phyloP scores from a whole-genome alignment of 2,329 filamentous ascomycete species.

The Colletotrichum agaves region DNA sequence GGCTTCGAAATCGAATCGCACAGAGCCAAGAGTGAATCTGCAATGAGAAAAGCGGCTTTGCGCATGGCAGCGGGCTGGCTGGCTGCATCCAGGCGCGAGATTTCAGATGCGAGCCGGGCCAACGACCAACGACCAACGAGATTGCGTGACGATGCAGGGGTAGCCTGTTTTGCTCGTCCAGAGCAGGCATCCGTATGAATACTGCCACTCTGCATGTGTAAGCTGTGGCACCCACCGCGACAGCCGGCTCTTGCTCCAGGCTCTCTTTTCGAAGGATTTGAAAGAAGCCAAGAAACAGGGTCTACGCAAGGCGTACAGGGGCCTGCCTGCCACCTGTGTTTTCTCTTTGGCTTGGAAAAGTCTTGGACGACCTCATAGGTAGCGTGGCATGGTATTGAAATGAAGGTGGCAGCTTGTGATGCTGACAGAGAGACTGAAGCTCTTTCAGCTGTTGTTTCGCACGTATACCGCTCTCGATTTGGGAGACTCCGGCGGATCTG shows the following conservation, averaged over 20 bases:
- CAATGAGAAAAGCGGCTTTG: conserved; percentile 31
- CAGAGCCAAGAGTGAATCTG: conserved; percentile 28
- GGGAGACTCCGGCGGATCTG: not conserved
- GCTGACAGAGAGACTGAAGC: not conserved
- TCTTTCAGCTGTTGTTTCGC: not conserved
- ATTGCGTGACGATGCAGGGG: conserved; percentile 1
- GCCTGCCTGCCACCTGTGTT: conserved; percentile 30
- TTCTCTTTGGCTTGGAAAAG: conserved; percentile 24
- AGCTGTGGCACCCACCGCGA: not conserved
- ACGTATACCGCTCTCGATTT: not conserved
- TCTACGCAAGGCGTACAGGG: conserved; percentile 36
- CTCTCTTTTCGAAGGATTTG: conserved; percentile 6
- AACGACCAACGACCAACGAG: conserved; percentile 2
- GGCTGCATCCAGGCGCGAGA: conserved; percentile 32
- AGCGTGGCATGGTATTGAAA: conserved; percentile 1
- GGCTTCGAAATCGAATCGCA: conserved; percentile 20
- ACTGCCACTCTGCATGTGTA: not conserved
- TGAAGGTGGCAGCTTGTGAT: conserved; percentile 1
- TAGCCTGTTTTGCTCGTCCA: not conserved
- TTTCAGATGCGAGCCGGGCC: conserved; percentile 32
- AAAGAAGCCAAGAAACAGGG: conserved; percentile 34
- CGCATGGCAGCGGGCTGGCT: conserved; percentile 27
- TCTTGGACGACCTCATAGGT: conserved; percentile 35
- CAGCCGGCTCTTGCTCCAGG: not conserved
- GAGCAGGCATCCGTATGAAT: not conserved